phyloP scores from a whole-genome alignment of 306 rosid genomes.

The Pueraria montana region DNA sequence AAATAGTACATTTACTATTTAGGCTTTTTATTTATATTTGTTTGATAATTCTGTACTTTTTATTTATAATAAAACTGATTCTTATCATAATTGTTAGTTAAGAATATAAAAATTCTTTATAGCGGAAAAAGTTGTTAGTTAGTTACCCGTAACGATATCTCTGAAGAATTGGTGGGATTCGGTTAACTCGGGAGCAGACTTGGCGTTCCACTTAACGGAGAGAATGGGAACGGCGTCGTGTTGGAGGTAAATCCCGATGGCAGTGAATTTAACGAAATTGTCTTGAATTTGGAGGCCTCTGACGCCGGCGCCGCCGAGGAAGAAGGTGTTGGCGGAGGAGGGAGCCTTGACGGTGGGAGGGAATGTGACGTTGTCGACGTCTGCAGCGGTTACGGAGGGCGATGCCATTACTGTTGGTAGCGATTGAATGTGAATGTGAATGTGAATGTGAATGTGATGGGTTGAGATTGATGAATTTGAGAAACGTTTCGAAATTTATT shows the following conservation, averaged over 20 bases:
- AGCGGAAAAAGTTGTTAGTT: background rate
- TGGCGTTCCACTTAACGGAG: conserved; percentile 74
- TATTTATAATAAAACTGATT: too few species aligned
- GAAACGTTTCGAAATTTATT: too few species aligned
- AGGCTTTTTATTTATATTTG: too few species aligned
- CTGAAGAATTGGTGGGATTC: conserved; percentile 76
- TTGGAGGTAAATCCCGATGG: conserved; percentile 82
- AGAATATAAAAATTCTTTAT: too few species aligned
- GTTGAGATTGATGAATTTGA: too few species aligned
- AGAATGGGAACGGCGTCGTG: conserved; percentile 61
- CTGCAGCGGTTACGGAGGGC: conserved; percentile 15
- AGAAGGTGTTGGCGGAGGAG: conserved; percentile 31
- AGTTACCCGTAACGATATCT: conserved; percentile 73
- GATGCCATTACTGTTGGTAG: background rate
- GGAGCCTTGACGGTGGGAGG: conserved; percentile 43
- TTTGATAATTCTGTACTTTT: too few species aligned
- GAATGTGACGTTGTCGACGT: conserved; percentile 46
- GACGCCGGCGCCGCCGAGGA: conserved; percentile 69
- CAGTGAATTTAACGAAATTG: conserved; percentile 81
- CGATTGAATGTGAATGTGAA: background rate
- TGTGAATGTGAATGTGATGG: too few species aligned
- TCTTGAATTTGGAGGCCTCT: conserved; percentile 77
- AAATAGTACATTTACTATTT: too few species aligned
- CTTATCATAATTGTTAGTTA: too few species aligned
- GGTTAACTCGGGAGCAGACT: conserved; percentile 54